Percentiles rank a stretch among this genome's conserved stretches.
Evolutionary conservation across 2,329 filamentous ascomycete species (phyloP).

Genomic region (Xylariaceae sp.): DNA sequence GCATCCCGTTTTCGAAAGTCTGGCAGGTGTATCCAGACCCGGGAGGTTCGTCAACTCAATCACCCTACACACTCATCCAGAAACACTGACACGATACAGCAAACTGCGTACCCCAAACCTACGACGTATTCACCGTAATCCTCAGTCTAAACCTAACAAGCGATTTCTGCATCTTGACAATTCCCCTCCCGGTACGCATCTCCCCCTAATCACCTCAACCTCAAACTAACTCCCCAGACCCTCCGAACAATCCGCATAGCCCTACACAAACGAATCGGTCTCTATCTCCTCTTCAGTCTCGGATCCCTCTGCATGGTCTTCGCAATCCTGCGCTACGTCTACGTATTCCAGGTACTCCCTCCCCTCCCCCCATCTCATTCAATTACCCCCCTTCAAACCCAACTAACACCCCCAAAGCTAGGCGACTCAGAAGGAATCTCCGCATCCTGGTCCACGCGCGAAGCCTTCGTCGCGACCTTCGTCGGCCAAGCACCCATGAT

Average conservation of each 20-base stretch:
- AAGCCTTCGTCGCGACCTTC: constrained; percentile 3
- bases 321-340: background rate
- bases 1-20: background rate
- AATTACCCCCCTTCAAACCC: too few species aligned
- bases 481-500: constrained; percentile 2
- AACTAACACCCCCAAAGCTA: too few species aligned
- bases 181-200: background rate
- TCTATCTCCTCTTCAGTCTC: background rate
- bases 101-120: background rate
- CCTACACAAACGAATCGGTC: background rate
- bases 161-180: background rate
- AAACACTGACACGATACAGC: too few species aligned
- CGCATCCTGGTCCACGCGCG: background rate
- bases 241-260: background rate
- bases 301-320: background rate
- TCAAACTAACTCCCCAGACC: too few species aligned
- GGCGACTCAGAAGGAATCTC: background rate
- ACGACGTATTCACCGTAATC: background rate
- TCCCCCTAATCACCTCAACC: too few species aligned
- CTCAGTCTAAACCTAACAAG: constrained; percentile 3
- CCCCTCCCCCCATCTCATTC: too few species aligned
- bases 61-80: too few species aligned
- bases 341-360: background rate
- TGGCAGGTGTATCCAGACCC: constrained; percentile 7
- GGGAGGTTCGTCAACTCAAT: background rate